Conservation (phyloP, 768 basidiomycete species). For the Lactarius indigo region DNA sequence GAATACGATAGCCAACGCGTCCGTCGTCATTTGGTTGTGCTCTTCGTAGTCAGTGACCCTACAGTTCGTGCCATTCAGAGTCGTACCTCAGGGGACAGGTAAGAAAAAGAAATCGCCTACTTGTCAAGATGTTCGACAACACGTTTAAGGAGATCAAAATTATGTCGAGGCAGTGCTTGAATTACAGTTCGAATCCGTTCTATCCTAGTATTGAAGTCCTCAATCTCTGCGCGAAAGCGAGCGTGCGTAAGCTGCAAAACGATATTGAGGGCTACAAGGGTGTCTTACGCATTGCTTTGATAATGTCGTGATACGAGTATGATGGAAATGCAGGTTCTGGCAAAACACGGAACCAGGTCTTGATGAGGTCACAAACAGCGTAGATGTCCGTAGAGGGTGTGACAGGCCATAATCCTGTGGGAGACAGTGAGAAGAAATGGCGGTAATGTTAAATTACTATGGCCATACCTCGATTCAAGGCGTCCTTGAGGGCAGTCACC, state of each 20-base stretch:
- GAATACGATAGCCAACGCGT: slow-evolving; percentile 82
- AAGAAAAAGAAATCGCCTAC: slow-evolving; percentile 35
- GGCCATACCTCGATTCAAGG: slow-evolving; percentile 63
- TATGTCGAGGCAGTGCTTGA: slow-evolving; percentile 62
- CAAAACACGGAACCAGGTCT: slow-evolving; percentile 80
- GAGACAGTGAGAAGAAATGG: slow-evolving; percentile 12
- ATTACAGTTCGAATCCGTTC: slow-evolving; percentile 62
- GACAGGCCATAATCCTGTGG: slow-evolving; percentile 58
- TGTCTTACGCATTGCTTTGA: slow-evolving; percentile 62
- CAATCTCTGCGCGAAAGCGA: slow-evolving; percentile 46
- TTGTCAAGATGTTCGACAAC: slow-evolving; percentile 82
- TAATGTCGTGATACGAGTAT: slow-evolving; percentile 60
- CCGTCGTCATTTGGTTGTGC: slow-evolving; percentile 85
- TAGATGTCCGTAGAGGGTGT: slow-evolving; percentile 66
- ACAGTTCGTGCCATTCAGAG: slow-evolving; percentile 2
- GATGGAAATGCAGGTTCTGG: slow-evolving; percentile 79
- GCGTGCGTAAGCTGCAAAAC: neutral
- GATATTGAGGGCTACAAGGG: neutral
- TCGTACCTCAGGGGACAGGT: neutral
- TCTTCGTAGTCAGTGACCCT: slow-evolving; percentile 89
- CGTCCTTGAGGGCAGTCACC: slow-evolving; percentile 66
- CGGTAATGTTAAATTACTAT: neutral
- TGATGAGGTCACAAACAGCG: slow-evolving; percentile 78
- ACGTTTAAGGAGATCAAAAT: slow-evolving; percentile 77
- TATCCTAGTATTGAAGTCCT: slow-evolving; percentile 65